Conservation (phyloP, 176 grass and related monocot genomes). For the Lolium perenne region DNA sequence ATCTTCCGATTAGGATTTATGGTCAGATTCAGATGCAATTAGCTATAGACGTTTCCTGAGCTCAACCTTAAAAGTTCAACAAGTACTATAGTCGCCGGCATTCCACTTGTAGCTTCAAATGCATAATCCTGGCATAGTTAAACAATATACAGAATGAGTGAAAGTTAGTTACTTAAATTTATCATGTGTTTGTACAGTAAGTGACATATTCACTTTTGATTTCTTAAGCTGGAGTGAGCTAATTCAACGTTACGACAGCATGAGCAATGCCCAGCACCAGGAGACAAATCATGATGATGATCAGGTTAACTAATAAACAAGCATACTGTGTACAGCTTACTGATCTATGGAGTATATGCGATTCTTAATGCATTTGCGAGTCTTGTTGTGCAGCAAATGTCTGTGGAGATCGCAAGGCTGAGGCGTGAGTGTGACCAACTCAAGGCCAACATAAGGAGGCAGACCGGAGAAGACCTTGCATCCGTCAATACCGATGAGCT, state of each 20-base stretch:
- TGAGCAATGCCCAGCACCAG: slow-evolving; percentile 31
- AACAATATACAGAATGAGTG: neutral
- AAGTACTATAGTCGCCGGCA: neutral
- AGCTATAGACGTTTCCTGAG: neutral
- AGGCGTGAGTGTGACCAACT: slow-evolving; percentile 51
- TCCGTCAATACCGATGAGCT: neutral
- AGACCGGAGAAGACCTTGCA: neutral
- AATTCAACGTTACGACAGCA: slow-evolving; percentile 52
- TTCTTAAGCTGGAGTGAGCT: slow-evolving; percentile 55
- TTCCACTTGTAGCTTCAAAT: neutral
- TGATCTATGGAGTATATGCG: neutral
- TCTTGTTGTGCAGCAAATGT: slow-evolving; percentile 32
- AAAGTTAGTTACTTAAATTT: neutral
- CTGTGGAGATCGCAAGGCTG: slow-evolving; percentile 50
- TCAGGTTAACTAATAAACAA: neutral
- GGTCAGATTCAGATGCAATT: neutral
- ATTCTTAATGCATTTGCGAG: neutral
- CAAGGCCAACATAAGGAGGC: slow-evolving; percentile 25
- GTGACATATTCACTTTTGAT: neutral
- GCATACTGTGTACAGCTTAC: neutral
- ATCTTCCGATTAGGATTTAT: neutral
- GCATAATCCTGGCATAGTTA: neutral
- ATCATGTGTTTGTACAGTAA: neutral
- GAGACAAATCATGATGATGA: neutral
- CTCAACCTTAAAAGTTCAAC: neutral